phyloP scores from a whole-genome alignment of 2,329 filamentous ascomycete species.

The Microsporum ferrugineum region DNA sequence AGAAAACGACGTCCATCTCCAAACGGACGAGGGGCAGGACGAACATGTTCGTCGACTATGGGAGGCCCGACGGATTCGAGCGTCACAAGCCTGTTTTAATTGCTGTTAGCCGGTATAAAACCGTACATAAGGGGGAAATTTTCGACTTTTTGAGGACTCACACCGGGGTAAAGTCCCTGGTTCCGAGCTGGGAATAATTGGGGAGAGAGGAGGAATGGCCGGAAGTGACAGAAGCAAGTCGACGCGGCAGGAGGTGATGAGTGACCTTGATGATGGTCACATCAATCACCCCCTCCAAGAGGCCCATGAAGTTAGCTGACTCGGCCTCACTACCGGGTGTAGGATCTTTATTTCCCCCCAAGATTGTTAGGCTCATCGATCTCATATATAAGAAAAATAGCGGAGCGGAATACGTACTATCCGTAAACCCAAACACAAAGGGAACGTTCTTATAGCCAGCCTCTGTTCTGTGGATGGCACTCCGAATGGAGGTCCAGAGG shows the following conservation, averaged over 20 bases:
- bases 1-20: constrained; percentile 4
- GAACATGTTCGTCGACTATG: constrained; percentile 5
- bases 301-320: neutral
- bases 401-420: neutral
- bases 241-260: neutral
- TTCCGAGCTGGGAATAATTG: neutral
- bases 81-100: neutral
- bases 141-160: neutral
- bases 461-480: neutral
- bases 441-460: neutral
- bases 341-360: neutral
- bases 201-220: neutral
- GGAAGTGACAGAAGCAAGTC: neutral
- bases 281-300: neutral
- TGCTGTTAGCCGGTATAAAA: neutral
- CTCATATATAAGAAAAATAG: neutral
- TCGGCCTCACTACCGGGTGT: neutral
- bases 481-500: neutral
- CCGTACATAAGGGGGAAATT: too few species aligned
- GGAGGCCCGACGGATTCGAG: neutral
- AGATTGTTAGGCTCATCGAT: neutral
- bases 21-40: neutral
- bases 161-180: neutral
- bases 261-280: constrained; percentile 7
- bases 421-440: constrained; percentile 3